These are phyloP conservation scores for Synchytrium microbalum DNA, from an alignment of 371 early-diverging fungal species.

Conservation along the genomic window DNA sequence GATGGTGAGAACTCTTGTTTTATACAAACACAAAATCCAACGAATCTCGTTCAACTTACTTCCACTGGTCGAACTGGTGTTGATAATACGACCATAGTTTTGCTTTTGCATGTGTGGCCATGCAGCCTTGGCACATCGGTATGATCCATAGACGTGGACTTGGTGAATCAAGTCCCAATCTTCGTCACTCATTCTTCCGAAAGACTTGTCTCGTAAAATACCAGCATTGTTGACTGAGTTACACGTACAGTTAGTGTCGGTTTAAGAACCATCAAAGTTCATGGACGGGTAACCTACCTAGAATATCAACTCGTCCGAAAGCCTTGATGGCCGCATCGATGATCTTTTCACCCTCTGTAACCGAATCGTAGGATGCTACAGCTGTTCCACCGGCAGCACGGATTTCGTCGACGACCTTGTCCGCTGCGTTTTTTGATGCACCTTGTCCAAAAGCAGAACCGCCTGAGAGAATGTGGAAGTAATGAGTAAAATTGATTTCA, in stretches of 20 bases:
- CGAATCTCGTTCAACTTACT: no score
- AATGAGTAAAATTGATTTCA: no score
- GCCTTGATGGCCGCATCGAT: conserved; percentile 90
- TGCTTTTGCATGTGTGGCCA: conserved; percentile 94
- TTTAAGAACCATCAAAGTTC: no score
- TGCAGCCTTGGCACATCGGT: conserved; percentile 92
- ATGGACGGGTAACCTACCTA: no score
- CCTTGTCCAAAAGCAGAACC: conserved; percentile 74
- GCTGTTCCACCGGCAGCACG: no score
- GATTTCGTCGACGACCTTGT: conserved; percentile 93
- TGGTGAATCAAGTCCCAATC: conserved; percentile 93
- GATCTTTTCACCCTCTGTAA: conserved; percentile 92
- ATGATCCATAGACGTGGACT: conserved; percentile 92
- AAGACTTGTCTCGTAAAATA: conserved; percentile 82
- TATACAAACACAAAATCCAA: no score
- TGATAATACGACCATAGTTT: conserved; percentile 81
- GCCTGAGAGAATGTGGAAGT: no score
- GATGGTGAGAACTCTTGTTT: no score
- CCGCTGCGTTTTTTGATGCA: conserved; percentile 67
- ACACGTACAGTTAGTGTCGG: no score
- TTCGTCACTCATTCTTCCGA: conserved; percentile 88
- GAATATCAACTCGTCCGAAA: conserved; percentile 89
- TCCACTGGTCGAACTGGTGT: conserved; percentile 66
- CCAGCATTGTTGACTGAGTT: conserved; percentile 86
- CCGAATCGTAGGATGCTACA: conserved; percentile 95